Base-by-base conservation (phyloP, 257 asterid genomes). In the Galeopsis tetrahit region DNA sequence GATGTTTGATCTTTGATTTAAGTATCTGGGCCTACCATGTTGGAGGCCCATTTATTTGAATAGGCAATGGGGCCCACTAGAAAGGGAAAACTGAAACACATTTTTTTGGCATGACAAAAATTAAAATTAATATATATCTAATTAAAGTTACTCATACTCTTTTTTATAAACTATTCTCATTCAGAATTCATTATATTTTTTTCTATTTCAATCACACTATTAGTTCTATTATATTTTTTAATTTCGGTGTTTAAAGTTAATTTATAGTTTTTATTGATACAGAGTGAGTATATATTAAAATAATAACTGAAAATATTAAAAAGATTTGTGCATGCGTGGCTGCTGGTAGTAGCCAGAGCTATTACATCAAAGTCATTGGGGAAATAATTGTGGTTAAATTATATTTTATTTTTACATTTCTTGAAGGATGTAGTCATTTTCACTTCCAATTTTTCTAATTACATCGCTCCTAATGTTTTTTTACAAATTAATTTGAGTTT, bases 1-100 rank as follows among this genome's bases (percentile, higher is more conserved):
- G 43, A 38, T 38, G 43, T 38, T 38, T 38, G 43, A n/a, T 31
- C 57, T 57, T 58, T 59, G 44, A 31, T 49, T 32, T 48, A 51
- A 40, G 48, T 40, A 42, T 40, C 6, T 67, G 78, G 78, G 75
- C 79, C 82, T 44, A 78, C 82, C 76, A 74, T 69, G 79, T 78
- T 78, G 58, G 66, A 52, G 67, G 77, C 74, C 77, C 76, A 69
- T 69, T 73, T n/a, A 63, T 69, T 38, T 4, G 28, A 43, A 60
- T 75, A 67, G 48, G 56, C 33, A 51, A 6, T 69, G 65, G 82
- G 79, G 38, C 74, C 82, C 77, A 38, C 51, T 55, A 55, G 59
- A 73, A 53, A 42, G 11, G 34, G 65, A 21, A 70, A 28, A 46
- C 53, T 72, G 38, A 72, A 31, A 32, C 51, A 65, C 49, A 56